Percentiles rank a stretch among this genome's conserved stretches.
Conservation (phyloP, 108 stramenopile species). For the Cyclotella cryptica region DNA sequence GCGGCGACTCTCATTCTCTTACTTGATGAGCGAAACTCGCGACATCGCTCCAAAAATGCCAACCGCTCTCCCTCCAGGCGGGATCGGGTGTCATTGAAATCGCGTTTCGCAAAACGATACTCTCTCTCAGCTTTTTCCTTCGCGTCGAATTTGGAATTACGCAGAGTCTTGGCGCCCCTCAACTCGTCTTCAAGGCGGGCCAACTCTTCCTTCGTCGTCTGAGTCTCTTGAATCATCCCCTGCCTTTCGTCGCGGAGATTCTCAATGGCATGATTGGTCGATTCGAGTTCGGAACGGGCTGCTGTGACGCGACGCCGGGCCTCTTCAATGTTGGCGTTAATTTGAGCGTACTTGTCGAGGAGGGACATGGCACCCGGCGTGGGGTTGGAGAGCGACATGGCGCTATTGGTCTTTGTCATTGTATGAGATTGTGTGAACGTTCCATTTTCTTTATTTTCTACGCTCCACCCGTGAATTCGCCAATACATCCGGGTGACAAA, state of each 20-base stretch:
- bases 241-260: slow-evolving; percentile 30
- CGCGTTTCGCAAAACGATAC: slow-evolving; percentile 21
- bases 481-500: not conserved
- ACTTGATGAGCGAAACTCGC: slow-evolving; percentile 48
- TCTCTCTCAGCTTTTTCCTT: slow-evolving; percentile 30
- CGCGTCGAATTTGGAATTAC: slow-evolving; percentile 16
- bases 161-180: slow-evolving; percentile 8
- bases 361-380: slow-evolving; percentile 55
- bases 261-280: slow-evolving; percentile 20
- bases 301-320: slow-evolving; percentile 37
- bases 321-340: slow-evolving; percentile 53
- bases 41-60: slow-evolving; percentile 45
- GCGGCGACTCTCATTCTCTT: slow-evolving; percentile 45
- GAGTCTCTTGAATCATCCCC: slow-evolving; percentile 22
- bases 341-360: slow-evolving; percentile 54
- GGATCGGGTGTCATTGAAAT: slow-evolving; percentile 22
- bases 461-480: not conserved
- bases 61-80: slow-evolving; percentile 36
- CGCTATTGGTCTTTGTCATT: not conserved
- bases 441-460: not conserved
- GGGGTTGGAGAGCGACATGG: slow-evolving; percentile 10
- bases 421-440: not conserved
- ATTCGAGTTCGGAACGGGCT: slow-evolving; percentile 31
- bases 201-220: slow-evolving; percentile 15
- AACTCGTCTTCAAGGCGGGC: slow-evolving; percentile 15